A percentile compares a stretch with the other conserved stretches of the same genome.
Evolutionary conservation across 2,329 filamentous ascomycete genomes (phyloP).

Genomic region (Neurospora sp.): DNA sequence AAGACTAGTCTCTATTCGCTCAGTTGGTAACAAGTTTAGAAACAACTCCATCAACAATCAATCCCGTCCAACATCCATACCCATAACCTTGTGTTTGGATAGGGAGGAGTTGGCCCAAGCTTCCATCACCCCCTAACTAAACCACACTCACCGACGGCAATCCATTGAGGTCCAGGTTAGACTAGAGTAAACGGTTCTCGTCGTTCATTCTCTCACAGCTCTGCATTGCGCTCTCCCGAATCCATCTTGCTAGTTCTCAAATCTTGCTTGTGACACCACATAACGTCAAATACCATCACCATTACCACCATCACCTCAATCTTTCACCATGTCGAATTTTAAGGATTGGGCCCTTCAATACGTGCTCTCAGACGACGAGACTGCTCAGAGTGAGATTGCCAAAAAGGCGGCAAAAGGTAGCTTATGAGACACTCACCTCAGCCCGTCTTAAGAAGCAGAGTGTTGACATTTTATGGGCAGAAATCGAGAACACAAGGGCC

Average conservation of each 20-base stretch:
- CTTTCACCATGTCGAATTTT: constrained; percentile 36
- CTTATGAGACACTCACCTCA: neutral
- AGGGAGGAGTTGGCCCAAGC: neutral
- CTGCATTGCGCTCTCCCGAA: neutral
- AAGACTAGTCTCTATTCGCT: neutral
- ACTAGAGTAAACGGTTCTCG: neutral
- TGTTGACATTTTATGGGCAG: constrained; percentile 17
- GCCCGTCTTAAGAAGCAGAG: neutral
- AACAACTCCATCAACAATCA: neutral
- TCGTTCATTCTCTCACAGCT: neutral
- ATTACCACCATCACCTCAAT: neutral
- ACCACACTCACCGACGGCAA: neutral
- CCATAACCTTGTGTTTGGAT: neutral
- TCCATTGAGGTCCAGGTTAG: neutral
- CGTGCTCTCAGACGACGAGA: constrained; percentile 40
- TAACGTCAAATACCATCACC: constrained; percentile 1
- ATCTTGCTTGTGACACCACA: neutral
- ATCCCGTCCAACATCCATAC: neutral
- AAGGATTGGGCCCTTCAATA: constrained; percentile 43
- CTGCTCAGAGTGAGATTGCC: constrained; percentile 29
- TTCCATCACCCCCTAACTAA: neutral
- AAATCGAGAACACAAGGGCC: constrained; percentile 33
- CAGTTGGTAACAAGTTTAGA: neutral
- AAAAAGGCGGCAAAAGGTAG: constrained; percentile 35
- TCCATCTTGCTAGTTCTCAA: neutral